Evolutionary conservation across 2,329 filamentous ascomycete species (phyloP).

Genomic region (Onygenales sp.): DNA sequence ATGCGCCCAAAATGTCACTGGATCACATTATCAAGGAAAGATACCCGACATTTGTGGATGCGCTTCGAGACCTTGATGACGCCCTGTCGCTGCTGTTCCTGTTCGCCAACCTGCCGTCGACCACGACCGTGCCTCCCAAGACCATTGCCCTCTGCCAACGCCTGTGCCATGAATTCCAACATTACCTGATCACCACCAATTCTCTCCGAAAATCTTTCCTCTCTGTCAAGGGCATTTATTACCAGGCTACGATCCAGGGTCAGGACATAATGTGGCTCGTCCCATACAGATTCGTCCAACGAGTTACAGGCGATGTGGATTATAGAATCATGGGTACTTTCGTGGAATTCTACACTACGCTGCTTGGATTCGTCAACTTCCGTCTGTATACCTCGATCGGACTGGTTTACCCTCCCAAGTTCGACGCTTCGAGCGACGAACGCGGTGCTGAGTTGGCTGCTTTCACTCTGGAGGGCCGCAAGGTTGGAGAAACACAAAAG

Average conservation of each 20-base stretch:
- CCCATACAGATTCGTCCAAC: constrained; percentile 95
- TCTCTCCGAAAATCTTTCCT: constrained; percentile 92
- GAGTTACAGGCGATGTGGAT: constrained; percentile 86
- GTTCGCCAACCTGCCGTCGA: constrained; percentile 92
- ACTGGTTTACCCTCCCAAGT: constrained; percentile 91
- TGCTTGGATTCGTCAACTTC: constrained; percentile 94
- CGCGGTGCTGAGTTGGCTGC: constrained; percentile 81
- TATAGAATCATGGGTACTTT: constrained; percentile 99
- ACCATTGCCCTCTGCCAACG: constrained; percentile 93
- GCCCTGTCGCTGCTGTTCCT: constrained; percentile 94
- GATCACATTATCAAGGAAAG: constrained; percentile 97
- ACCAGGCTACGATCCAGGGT: constrained; percentile 93
- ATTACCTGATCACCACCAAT: constrained; percentile 89
- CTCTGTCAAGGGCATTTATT: constrained; percentile 99
- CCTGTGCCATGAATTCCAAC: constrained; percentile 89
- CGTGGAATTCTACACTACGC: constrained; percentile 95
- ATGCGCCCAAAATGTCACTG: constrained; percentile 79
- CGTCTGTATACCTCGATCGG: constrained; percentile 84
- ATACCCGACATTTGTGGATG: constrained; percentile 94
- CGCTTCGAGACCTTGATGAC: constrained; percentile 89
- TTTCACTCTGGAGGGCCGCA: constrained; percentile 77
- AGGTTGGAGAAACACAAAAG: constrained; percentile 40
- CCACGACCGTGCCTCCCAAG: constrained; percentile 80
- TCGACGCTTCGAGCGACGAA: constrained; percentile 78
- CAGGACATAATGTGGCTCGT: constrained; percentile 97